Evolutionary conservation across 306 rosid species (phyloP), one percentile per base, ranked within the genome.

Genomic region (Pterocarpus macrocarpus): DNA sequence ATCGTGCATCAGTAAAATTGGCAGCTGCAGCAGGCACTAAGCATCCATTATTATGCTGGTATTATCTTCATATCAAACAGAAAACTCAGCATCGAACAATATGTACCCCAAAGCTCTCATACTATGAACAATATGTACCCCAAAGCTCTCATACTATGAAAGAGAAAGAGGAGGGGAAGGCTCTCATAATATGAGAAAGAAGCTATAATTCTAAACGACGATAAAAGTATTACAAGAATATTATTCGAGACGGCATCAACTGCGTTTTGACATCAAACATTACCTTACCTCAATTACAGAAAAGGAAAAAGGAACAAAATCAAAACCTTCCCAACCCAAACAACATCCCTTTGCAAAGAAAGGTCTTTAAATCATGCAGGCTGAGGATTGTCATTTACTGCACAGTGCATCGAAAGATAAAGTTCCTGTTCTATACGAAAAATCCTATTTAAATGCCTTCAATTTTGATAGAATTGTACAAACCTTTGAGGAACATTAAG

Each of bases 371-470:
- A 82, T 57, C 81, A 76, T n/a, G 74, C 53, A 76, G 76, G 79
- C 44, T 15, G 61, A 69, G 71, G 34, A 49, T 58, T 53, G 70
- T 85, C 62, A 76, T 47, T 58, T 62, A 64, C 73, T 28, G 70
- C 75, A 81, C 80, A 82, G 72, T 43, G 65, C 71, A 73, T 76
- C 77, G 69, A 79, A 69, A 82, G 3, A 58, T 10, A 76, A 44
- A 30, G 59, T 66, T 75, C 79, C 57, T 30, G 61, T 69, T 72
- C 43, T 67, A 28, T 61, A 62, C 44, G 32, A 35, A 68, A 22
- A 78, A 61, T 62, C 80, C 67, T 75, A 55, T 43, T 64, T 78
- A 85, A 35, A 44, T 74, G 64, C 58, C 70, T 44, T 64, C 38
- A 8, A 71, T 57, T 58, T 70, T 32, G 62, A 45, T 4, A 35